These are phyloP conservation scores for Hibiscus syriacus DNA, from an alignment of 345 rosid genomes.

Conservation along the genomic window DNA sequence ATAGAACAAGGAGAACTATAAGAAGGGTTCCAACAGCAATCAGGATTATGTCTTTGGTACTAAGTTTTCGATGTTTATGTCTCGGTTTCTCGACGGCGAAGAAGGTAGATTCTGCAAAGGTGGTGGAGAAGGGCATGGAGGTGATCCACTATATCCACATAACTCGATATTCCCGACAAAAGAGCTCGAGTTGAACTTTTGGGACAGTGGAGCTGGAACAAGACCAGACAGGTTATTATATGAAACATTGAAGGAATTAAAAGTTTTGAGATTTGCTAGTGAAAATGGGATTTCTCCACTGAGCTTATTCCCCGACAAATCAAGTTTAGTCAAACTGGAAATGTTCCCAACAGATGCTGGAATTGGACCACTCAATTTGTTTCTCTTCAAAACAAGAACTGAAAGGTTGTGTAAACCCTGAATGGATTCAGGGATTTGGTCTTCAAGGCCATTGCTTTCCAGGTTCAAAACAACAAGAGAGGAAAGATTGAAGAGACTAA, in stretches of 20 bases:
- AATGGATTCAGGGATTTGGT: too few relatives aligned
- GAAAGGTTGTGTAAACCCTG: conserved; percentile 55
- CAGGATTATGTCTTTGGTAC: conserved; percentile 64
- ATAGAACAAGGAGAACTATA: conserved; percentile 41
- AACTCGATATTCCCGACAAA: conserved; percentile 69
- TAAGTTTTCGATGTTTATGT: conserved; percentile 32
- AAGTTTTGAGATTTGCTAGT: conserved; percentile 38
- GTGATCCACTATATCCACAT: conserved; percentile 61
- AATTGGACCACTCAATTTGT: conserved; percentile 50
- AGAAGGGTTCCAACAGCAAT: conserved; percentile 72
- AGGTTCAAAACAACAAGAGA: too few relatives aligned
- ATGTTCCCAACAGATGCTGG: conserved; percentile 50
- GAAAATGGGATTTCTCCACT: conserved; percentile 67
- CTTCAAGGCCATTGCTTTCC: too few relatives aligned
- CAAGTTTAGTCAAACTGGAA: conserved; percentile 35
- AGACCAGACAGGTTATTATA: conserved; percentile 77
- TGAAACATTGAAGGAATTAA: conserved; percentile 67
- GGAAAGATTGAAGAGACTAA: conserved; percentile 28
- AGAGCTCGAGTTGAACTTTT: conserved; percentile 62
- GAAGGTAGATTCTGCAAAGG: conserved; percentile 32
- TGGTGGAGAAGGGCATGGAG: conserved; percentile 48
- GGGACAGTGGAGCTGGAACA: conserved; percentile 59
- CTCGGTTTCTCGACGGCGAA: conserved; percentile 27
- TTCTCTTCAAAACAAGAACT: conserved; percentile 49
- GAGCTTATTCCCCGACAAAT: conserved; percentile 53